Conservation (phyloP, 2,329 filamentous ascomycete genomes). For the Neofusicoccum kwambonambiense region DNA sequence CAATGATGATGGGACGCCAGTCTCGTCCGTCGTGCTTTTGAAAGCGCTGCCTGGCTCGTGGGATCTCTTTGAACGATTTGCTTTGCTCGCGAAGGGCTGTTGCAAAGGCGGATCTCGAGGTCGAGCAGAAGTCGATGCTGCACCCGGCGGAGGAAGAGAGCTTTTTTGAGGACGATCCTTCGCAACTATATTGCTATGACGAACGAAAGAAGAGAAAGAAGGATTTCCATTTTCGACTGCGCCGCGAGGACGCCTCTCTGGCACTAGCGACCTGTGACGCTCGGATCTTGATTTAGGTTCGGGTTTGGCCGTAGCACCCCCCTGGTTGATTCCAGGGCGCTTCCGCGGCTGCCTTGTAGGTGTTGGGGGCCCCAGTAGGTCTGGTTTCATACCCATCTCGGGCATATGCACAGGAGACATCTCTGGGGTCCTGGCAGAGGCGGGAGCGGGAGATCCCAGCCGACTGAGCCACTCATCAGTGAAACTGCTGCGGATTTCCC, state of each 20-base stretch:
- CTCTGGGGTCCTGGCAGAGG: background rate
- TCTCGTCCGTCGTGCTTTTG: background rate
- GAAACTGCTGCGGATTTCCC: slow-evolving; percentile 11
- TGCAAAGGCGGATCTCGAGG: background rate
- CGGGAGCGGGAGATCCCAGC: background rate
- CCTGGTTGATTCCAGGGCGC: background rate
- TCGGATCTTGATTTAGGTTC: background rate
- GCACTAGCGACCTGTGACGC: background rate
- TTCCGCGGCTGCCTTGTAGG: background rate
- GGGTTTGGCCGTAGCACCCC: background rate
- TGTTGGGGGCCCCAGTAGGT: background rate
- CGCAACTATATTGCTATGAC: background rate
- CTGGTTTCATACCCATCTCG: background rate
- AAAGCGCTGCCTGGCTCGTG: background rate
- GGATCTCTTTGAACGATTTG: too few species aligned
- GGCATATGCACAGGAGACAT: background rate
- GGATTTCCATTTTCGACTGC: background rate
- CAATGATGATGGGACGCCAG: background rate
- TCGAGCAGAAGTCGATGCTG: background rate
- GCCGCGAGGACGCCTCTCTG: background rate
- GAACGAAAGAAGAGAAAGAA: background rate
- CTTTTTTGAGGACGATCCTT: background rate
- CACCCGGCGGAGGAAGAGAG: background rate
- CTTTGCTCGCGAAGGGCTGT: background rate
- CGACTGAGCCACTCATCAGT: slow-evolving; percentile 8